These are phyloP conservation scores for Xanthoconium purpureum DNA, from an alignment of 768 basidiomycete species.

Conservation along the genomic window DNA sequence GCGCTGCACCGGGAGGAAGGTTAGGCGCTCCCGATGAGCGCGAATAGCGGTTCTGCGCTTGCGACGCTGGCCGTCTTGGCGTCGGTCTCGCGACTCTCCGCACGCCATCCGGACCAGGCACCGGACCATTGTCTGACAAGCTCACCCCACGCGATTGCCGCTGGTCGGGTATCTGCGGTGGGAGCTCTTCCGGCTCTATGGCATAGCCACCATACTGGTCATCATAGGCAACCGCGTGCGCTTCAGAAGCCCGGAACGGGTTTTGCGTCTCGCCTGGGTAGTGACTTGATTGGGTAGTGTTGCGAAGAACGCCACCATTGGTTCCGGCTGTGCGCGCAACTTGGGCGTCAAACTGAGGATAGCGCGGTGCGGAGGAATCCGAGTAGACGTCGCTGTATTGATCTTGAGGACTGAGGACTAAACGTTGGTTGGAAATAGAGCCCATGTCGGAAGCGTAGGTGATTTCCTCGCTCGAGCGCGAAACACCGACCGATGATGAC, in stretches of 20 bases:
- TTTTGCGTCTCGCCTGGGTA: conserved; percentile 50
- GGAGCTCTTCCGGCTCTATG: conserved; percentile 38
- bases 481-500: conserved; percentile 45
- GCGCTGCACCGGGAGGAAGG: conserved; percentile 75
- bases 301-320: conserved; percentile 40
- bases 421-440: conserved; percentile 43
- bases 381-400: conserved; percentile 29
- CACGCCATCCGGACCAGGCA: conserved; percentile 74
- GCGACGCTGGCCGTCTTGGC: conserved; percentile 55
- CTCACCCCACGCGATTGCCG: conserved; percentile 61
- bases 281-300: conserved; percentile 34
- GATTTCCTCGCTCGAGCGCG: conserved; percentile 44
- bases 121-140: conserved; percentile 79
- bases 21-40: conserved; percentile 49
- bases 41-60: conserved; percentile 71
- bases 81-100: conserved; percentile 69
- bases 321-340: conserved; percentile 38
- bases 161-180: conserved; percentile 10
- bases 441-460: conserved; percentile 34
- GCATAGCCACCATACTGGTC: conserved; percentile 32
- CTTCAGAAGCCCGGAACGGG: conserved; percentile 55
- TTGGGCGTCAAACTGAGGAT: conserved; percentile 40
- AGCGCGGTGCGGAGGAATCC: conserved; percentile 17
- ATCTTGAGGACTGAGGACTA: conserved; percentile 37
- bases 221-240: conserved; percentile 39